Evolutionary conservation across 306 rosid genomes (phyloP).

Genomic region (Gastrolobium villosum): DNA sequence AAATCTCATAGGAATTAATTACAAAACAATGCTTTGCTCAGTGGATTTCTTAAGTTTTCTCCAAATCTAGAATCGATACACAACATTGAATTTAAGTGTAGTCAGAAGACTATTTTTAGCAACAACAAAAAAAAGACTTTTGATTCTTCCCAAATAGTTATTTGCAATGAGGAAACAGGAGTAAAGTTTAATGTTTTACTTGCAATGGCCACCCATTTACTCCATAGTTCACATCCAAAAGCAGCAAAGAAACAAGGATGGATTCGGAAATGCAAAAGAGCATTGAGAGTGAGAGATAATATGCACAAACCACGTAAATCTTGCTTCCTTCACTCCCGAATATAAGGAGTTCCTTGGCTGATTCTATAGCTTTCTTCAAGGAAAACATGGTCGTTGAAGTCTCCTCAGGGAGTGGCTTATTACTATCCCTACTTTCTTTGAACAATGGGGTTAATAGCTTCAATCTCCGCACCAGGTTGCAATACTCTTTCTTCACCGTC

Average conservation of each 20-base stretch:
- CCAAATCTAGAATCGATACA: background rate
- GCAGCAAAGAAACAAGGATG: no score
- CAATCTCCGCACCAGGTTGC: constrained; percentile 85
- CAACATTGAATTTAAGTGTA: background rate
- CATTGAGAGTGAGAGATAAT: no score
- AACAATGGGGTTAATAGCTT: constrained; percentile 92
- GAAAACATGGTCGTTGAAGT: constrained; percentile 65
- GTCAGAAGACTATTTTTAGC: background rate
- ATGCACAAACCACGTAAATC: constrained; percentile 83
- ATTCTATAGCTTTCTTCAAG: constrained; percentile 71
- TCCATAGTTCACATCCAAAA: no score
- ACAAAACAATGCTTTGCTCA: background rate
- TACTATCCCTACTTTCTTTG: constrained; percentile 85
- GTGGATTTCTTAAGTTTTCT: background rate
- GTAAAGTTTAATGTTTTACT: no score
- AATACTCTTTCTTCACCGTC: constrained; percentile 86
- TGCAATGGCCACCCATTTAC: no score
- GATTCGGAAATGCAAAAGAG: no score
- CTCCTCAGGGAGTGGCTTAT: constrained; percentile 54
- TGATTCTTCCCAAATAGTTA: constrained; percentile 17
- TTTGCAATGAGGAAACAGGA: no score
- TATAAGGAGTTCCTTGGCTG: constrained; percentile 78
- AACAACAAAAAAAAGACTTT: background rate
- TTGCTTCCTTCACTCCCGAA: constrained; percentile 88
- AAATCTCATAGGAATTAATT: background rate